Evolutionary conservation across 306 rosid species (phyloP).

Genomic region (Malus domestica): DNA sequence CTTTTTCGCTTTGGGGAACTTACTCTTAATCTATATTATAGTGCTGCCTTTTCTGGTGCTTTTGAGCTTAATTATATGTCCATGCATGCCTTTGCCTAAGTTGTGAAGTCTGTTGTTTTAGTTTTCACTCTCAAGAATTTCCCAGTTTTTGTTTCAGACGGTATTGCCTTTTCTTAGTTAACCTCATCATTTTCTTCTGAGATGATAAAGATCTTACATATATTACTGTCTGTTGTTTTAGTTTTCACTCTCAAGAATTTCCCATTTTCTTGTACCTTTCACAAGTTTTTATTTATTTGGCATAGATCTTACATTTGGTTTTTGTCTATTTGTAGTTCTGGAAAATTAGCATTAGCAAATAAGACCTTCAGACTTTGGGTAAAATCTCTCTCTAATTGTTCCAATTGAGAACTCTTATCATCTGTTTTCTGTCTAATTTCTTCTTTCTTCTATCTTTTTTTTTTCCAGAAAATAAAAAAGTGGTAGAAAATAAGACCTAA

Average conservation of each 20-base stretch:
- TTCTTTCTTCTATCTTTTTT: not conserved
- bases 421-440: not conserved
- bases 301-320: conserved; percentile 24
- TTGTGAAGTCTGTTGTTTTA: conserved; percentile 1
- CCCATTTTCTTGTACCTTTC: conserved; percentile 2
- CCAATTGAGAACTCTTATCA: not conserved
- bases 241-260: conserved; percentile 17
- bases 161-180: conserved; percentile 5
- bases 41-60: conserved; percentile 2
- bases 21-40: not conserved
- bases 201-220: not conserved
- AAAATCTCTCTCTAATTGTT: conserved; percentile 1
- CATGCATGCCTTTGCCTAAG: conserved; percentile 42
- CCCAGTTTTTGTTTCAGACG: conserved; percentile 6
- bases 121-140: conserved; percentile 17
- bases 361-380: not conserved
- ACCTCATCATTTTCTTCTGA: not conserved
- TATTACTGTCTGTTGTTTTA: not conserved
- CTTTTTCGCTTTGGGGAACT: not conserved
- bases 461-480: not conserved
- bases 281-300: not conserved
- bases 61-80: conserved; percentile 22
- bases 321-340: conserved; percentile 23
- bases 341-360: conserved; percentile 10
- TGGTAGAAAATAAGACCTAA: conserved; percentile 3